Percentiles rank a stretch among this genome's conserved stretches.
These are phyloP conservation scores for Symbiodinium natans DNA, from an alignment of 73 alveolate species.

Conservation along the genomic window DNA sequence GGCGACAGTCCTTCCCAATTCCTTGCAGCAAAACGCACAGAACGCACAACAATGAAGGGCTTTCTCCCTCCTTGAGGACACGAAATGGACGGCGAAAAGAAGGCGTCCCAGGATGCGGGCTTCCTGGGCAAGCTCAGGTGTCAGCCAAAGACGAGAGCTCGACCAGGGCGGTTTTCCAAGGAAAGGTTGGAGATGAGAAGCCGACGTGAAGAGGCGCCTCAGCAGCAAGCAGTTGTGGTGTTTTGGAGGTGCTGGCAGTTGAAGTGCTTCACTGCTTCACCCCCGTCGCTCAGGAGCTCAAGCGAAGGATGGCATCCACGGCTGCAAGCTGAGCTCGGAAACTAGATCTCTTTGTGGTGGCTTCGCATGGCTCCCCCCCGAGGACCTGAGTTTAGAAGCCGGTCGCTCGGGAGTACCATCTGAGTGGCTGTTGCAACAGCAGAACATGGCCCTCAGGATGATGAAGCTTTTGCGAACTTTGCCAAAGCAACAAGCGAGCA, in stretches of 20 bases:
- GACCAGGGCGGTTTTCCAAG: not conserved
- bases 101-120: too few species aligned
- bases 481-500: constrained; percentile 36
- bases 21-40: too few species aligned
- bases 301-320: not conserved
- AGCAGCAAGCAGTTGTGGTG: not conserved
- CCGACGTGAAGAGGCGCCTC: constrained; percentile 1
- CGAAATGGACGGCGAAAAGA: too few species aligned
- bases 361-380: not conserved
- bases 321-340: not conserved
- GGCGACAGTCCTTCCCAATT: too few species aligned
- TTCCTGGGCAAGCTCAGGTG: not conserved
- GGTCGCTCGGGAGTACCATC: not conserved
- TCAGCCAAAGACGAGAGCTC: not conserved
- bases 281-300: not conserved
- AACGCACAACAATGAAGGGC: too few species aligned
- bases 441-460: too few species aligned
- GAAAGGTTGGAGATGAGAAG: not conserved
- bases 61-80: too few species aligned
- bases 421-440: too few species aligned
- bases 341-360: too few species aligned
- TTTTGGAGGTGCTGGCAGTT: not conserved
- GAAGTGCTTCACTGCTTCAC: not conserved
- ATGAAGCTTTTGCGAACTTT: constrained; percentile 38
- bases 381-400: not conserved